phyloP scores from a whole-genome alignment of 352 stramenopile genomes.

The Phytopythium aichiense region DNA sequence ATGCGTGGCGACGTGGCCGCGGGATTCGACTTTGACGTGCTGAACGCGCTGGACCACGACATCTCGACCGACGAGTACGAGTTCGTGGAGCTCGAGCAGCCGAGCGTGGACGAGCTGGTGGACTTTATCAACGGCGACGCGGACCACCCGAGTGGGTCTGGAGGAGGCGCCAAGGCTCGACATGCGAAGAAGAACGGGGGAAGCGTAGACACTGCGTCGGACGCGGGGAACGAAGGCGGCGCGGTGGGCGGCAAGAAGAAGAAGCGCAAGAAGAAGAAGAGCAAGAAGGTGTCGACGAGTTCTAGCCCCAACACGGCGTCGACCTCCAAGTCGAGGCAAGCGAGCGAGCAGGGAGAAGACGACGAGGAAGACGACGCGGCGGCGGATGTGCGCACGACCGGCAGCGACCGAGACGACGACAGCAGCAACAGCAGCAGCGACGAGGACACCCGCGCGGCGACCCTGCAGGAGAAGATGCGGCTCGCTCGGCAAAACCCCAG shows the following conservation, averaged over 20 bases:
- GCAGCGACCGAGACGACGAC: conserved; percentile 7
- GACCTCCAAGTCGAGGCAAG: conserved; percentile 14
- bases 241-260: conserved; percentile 31
- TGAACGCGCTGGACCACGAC: conserved; percentile 73
- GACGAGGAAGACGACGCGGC: conserved; percentile 6
- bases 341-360: conserved; percentile 20
- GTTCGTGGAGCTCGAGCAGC: conserved; percentile 77
- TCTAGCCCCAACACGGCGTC: neutral
- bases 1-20: conserved; percentile 47
- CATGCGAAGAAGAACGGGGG: conserved; percentile 24
- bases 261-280: conserved; percentile 76
- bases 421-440: conserved; percentile 8
- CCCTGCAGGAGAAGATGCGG: conserved; percentile 61
- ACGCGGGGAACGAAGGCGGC: conserved; percentile 19
- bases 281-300: conserved; percentile 36
- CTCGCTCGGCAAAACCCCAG: conserved; percentile 68
- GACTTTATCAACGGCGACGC: conserved; percentile 76
- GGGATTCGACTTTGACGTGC: conserved; percentile 77
- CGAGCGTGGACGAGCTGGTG: conserved; percentile 76
- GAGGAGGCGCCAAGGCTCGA: conserved; percentile 12
- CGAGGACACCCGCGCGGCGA: conserved; percentile 5
- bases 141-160: conserved; percentile 5
- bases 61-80: conserved; percentile 75
- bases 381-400: neutral
- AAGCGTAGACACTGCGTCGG: conserved; percentile 10